phyloP scores from a whole-genome alignment of 768 basidiomycete species.

The Kwoniella shandongensis region DNA sequence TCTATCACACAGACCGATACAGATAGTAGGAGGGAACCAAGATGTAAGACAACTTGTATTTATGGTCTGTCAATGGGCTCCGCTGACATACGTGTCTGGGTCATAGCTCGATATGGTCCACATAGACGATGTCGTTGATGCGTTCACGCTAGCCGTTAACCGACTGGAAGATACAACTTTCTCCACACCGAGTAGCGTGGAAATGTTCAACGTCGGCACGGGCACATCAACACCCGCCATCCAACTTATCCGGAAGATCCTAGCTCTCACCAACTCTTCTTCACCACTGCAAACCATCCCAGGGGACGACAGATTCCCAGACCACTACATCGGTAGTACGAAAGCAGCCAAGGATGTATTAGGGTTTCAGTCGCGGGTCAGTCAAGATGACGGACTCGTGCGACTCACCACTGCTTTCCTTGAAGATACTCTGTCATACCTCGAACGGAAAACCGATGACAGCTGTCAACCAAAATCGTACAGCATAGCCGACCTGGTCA shows the following conservation, averaged over 20 bases:
- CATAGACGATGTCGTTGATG: constrained; percentile 41
- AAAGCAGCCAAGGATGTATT: constrained; percentile 24
- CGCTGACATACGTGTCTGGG: not conserved
- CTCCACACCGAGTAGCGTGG: constrained; percentile 6
- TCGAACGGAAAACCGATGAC: constrained; percentile 10
- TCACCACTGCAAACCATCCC: constrained; percentile 41
- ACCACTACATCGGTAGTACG: constrained; percentile 14
- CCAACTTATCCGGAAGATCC: constrained; percentile 35
- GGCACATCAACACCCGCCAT: constrained; percentile 25
- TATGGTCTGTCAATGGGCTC: not conserved
- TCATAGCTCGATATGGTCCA: constrained; percentile 36
- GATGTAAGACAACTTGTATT: constrained; percentile 7
- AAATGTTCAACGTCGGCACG: constrained; percentile 36
- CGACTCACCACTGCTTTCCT: constrained; percentile 24
- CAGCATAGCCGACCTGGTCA: constrained; percentile 16
- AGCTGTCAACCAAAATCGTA: constrained; percentile 10
- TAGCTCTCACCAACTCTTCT: constrained; percentile 34
- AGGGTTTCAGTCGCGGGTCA: constrained; percentile 32
- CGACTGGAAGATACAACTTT: constrained; percentile 17
- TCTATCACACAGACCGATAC: constrained; percentile 36
- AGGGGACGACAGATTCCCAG: constrained; percentile 20
- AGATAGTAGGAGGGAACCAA: constrained; percentile 40
- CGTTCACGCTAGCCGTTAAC: constrained; percentile 33
- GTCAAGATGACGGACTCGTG: constrained; percentile 34
- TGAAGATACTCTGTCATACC: constrained; percentile 16